Evolutionary conservation across 2,329 filamentous ascomycete genomes (phyloP).

Genomic region (Neopestalotiopsis rosae): DNA sequence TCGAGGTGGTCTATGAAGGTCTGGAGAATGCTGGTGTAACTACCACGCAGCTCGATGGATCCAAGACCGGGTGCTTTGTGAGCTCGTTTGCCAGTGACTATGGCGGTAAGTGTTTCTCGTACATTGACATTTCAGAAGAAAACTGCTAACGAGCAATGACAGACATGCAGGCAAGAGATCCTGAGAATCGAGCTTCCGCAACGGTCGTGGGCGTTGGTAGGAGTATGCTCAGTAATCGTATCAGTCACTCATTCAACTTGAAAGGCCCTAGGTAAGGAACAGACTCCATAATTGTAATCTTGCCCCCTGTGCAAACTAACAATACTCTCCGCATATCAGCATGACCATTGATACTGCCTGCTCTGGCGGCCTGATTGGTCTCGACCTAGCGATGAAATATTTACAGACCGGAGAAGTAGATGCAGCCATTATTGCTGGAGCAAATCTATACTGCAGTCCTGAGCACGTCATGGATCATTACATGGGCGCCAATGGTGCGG

Average conservation of each 20-base stretch:
- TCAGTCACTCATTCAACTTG: constrained; percentile 40
- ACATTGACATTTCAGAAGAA: no score
- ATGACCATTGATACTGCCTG: constrained; percentile 43
- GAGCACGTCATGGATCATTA: no score
- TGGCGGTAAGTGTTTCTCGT: no score
- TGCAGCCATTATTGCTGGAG: constrained; percentile 22
- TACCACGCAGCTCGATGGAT: constrained; percentile 23
- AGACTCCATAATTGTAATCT: constrained; percentile 29
- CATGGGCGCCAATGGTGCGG: no score
- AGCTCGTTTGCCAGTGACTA: no score
- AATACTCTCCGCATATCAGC: no score
- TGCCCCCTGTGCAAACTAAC: no score
- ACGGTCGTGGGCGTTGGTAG: constrained; percentile 23
- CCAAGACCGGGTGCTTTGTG: constrained; percentile 20
- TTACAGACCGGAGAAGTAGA: constrained; percentile 30
- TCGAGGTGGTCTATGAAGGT: constrained; percentile 36
- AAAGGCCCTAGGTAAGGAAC: constrained; percentile 33
- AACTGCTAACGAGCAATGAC: no score
- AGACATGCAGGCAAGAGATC: no score
- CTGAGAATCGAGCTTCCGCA: constrained; percentile 23
- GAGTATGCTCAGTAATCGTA: constrained; percentile 35
- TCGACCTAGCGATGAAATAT: constrained; percentile 32
- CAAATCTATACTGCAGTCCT: constrained; percentile 26
- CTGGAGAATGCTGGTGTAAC: constrained; percentile 34
- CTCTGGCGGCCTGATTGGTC: constrained; percentile 36